Percentiles rank a stretch among this genome's conserved stretches.
phyloP scores from a whole-genome alignment of 805 yeast genomes.

The Yamadazyma philogaea region DNA sequence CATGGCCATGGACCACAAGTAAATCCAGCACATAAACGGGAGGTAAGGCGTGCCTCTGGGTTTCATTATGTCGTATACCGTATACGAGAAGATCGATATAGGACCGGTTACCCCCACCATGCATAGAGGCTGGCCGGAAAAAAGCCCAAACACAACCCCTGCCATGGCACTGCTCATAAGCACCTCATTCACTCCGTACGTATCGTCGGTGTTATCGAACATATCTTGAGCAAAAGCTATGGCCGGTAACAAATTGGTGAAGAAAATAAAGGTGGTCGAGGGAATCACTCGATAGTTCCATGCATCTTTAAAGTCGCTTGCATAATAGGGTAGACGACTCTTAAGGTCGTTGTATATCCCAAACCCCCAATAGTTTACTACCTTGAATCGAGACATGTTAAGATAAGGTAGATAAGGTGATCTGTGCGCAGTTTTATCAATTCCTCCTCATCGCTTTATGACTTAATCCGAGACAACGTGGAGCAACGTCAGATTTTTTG shows the following conservation, averaged over 20 bases:
- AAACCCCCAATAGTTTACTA: conserved; percentile 29
- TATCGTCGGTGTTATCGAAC: conserved; percentile 85
- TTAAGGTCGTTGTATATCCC: conserved; percentile 56
- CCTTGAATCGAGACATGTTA: conserved; percentile 10
- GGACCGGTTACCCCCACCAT: conserved; percentile 99
- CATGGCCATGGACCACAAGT: conserved; percentile 83
- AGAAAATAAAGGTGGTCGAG: conserved; percentile 74
- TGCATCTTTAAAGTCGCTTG: conserved; percentile 80
- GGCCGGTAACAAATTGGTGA: conserved; percentile 89
- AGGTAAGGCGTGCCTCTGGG: conserved; percentile 61
- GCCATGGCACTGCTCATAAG: conserved; percentile 81
- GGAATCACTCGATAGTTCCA: conserved; percentile 86
- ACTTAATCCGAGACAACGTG: too few relatives aligned
- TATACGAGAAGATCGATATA: conserved; percentile 84
- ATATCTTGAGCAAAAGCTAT: conserved; percentile 95
- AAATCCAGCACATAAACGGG: conserved; percentile 95
- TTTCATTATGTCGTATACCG: conserved; percentile 69
- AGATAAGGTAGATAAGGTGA: conserved; percentile 1
- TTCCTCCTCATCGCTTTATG: too few relatives aligned
- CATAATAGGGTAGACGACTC: conserved; percentile 61
- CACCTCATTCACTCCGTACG: conserved; percentile 91
- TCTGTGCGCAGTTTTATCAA: not conserved
- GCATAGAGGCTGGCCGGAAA: conserved; percentile 89
- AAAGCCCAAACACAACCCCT: conserved; percentile 81
- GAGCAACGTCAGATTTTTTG: too few relatives aligned